These are phyloP conservation scores for Mucor velutinosus DNA, from an alignment of 371 early-diverging fungal genomes.

Conservation along the genomic window DNA sequence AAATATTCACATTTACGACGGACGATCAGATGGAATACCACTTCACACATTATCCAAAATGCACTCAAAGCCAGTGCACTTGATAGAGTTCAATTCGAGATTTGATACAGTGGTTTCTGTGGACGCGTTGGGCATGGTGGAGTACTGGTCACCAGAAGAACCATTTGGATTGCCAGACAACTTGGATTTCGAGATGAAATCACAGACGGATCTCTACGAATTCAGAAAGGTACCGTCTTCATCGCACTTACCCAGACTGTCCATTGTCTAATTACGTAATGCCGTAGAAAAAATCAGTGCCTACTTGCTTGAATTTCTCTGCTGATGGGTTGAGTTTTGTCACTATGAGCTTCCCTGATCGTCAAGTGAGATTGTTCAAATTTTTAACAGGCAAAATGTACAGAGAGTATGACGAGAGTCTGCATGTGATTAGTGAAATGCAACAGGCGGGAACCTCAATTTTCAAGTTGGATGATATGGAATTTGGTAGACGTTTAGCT, in stretches of 20 bases:
- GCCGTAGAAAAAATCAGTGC: conserved; percentile 58
- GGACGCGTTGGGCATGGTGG: conserved; percentile 86
- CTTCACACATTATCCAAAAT: conserved; percentile 66
- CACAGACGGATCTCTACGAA: conserved; percentile 93
- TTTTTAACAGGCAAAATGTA: conserved; percentile 83
- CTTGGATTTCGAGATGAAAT: conserved; percentile 80
- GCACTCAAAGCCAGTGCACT: conserved; percentile 76
- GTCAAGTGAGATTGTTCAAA: conserved; percentile 86
- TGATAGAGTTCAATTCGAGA: conserved; percentile 79
- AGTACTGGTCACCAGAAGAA: conserved; percentile 88
- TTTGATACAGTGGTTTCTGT: conserved; percentile 83
- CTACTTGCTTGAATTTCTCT: conserved; percentile 85
- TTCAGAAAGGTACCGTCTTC: conserved; percentile 77
- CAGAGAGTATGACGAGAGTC: conserved; percentile 90
- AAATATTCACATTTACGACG: conserved; percentile 82
- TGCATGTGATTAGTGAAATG: conserved; percentile 82
- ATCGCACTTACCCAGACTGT: not conserved
- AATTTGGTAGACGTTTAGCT: conserved; percentile 93
- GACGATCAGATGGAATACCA: conserved; percentile 67
- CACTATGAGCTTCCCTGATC: conserved; percentile 83
- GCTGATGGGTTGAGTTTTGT: conserved; percentile 83
- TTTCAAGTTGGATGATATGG: conserved; percentile 92
- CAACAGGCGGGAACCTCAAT: conserved; percentile 83
- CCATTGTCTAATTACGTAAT: not conserved
- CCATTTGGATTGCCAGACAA: conserved; percentile 65